Percentiles rank a stretch among this genome's conserved stretches.
Evolutionary conservation across 2,329 filamentous ascomycete species (phyloP).

Genomic region (Phialophora tarda): DNA sequence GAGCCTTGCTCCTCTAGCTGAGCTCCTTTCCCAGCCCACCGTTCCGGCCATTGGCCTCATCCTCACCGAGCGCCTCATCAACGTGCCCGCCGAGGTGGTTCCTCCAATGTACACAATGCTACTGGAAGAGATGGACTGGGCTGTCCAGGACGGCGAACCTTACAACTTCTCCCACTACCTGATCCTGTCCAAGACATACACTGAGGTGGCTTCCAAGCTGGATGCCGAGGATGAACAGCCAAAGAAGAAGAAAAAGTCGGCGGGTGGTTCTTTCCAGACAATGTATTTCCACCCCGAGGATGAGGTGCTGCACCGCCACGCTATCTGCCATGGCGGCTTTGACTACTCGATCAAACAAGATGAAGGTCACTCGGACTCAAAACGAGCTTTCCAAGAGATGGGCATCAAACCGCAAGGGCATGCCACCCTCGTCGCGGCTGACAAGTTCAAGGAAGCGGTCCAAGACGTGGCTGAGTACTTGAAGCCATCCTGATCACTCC

Average conservation of each 20-base stretch:
- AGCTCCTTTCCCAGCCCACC: constrained; percentile 61
- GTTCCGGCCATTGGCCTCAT: constrained; percentile 76
- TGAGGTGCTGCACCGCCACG: constrained; percentile 81
- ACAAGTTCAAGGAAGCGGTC: constrained; percentile 75
- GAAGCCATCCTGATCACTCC: constrained; percentile 54
- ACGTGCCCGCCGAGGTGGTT: constrained; percentile 91
- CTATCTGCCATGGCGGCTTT: constrained; percentile 71
- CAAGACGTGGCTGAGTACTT: constrained; percentile 78
- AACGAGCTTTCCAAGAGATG: constrained; percentile 91
- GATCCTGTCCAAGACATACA: constrained; percentile 88
- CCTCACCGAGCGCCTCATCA: constrained; percentile 91
- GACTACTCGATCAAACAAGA: constrained; percentile 78
- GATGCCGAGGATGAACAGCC: constrained; percentile 68
- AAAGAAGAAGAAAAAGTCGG: constrained; percentile 70
- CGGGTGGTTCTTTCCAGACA: constrained; percentile 58
- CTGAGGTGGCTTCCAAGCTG: constrained; percentile 81
- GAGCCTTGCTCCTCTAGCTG: constrained; percentile 61
- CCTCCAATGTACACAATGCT: constrained; percentile 96
- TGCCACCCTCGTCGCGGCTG: constrained; percentile 83
- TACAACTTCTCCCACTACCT: constrained; percentile 94
- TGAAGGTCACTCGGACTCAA: constrained; percentile 84
- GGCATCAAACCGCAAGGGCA: constrained; percentile 84
- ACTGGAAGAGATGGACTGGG: constrained; percentile 85
- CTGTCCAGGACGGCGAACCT: constrained; percentile 86
- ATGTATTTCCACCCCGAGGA: constrained; percentile 98